These are phyloP conservation scores for Carex scoparia DNA, from an alignment of 176 grass and related monocot genomes.

Conservation along the genomic window DNA sequence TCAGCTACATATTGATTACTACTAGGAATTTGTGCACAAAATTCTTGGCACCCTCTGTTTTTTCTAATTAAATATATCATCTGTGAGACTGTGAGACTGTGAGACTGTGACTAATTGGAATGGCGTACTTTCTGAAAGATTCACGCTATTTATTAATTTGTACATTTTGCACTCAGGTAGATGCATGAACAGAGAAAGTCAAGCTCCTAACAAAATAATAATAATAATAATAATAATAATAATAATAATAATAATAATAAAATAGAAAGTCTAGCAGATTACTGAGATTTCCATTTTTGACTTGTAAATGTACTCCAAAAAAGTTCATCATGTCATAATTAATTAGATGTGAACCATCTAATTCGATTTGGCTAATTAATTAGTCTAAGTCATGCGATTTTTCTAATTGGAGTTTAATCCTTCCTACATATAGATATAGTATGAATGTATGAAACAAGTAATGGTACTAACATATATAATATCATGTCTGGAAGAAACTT, in stretches of 20 bases:
- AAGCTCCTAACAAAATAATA: neutral
- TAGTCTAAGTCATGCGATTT: neutral
- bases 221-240: too few relatives aligned
- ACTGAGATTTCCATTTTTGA: neutral
- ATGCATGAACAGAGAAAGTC: neutral
- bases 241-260: neutral
- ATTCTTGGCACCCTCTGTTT: neutral
- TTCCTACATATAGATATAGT: neutral
- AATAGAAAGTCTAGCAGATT: neutral
- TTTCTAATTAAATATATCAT: neutral
- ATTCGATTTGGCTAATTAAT: neutral
- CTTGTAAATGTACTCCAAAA: neutral
- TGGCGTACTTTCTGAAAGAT: constrained; percentile 2
- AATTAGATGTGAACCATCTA: too few relatives aligned
- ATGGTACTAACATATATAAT: neutral
- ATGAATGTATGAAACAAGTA: neutral
- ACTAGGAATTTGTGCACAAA: neutral
- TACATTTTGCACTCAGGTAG: neutral
- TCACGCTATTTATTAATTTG: neutral
- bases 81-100: too few relatives aligned
- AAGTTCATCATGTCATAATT: neutral
- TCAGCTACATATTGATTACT: neutral
- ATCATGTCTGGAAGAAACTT: neutral
- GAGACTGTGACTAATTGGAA: neutral
- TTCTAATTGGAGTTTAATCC: neutral